A percentile compares a stretch with the other conserved stretches of the same genome.
Conservation (phyloP, 805 yeast genomes). For the Yamadazyma insecticola region DNA sequence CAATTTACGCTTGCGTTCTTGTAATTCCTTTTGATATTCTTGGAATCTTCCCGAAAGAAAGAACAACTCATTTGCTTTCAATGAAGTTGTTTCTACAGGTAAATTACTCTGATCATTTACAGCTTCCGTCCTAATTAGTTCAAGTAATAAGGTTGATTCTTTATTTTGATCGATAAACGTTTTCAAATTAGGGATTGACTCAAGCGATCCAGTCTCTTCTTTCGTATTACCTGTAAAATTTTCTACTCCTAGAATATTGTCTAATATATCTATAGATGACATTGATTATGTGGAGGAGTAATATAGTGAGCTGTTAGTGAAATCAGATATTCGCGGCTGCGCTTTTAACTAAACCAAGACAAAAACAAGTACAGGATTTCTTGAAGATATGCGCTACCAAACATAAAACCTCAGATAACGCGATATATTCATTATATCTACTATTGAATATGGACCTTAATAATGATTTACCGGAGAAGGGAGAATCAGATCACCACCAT, state of each 20-base stretch:
- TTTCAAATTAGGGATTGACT: not conserved
- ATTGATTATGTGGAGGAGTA: not conserved
- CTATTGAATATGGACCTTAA: too few relatives aligned
- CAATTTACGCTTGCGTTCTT: constrained; percentile 29
- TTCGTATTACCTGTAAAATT: too few relatives aligned
- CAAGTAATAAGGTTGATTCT: constrained; percentile 5
- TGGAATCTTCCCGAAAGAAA: constrained; percentile 14
- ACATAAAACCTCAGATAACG: too few relatives aligned
- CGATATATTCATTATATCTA: too few relatives aligned
- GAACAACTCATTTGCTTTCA: constrained; percentile 3
- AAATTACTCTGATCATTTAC: constrained; percentile 2
- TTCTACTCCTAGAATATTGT: not conserved
- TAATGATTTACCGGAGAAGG: too few relatives aligned
- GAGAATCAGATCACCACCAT: too few relatives aligned
- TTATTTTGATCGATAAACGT: not conserved
- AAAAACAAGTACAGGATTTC: too few relatives aligned
- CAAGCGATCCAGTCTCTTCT: too few relatives aligned
- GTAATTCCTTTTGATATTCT: constrained; percentile 20
- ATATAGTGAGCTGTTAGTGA: too few relatives aligned
- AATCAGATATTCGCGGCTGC: too few relatives aligned
- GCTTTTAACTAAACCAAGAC: too few relatives aligned
- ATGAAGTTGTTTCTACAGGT: constrained; percentile 5
- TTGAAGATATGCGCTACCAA: too few relatives aligned
- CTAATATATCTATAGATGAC: not conserved
- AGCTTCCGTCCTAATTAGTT: constrained; percentile 12